phyloP scores from a whole-genome alignment of 2,329 filamentous ascomycete genomes.

The Emmonsiellopsis sp. region DNA sequence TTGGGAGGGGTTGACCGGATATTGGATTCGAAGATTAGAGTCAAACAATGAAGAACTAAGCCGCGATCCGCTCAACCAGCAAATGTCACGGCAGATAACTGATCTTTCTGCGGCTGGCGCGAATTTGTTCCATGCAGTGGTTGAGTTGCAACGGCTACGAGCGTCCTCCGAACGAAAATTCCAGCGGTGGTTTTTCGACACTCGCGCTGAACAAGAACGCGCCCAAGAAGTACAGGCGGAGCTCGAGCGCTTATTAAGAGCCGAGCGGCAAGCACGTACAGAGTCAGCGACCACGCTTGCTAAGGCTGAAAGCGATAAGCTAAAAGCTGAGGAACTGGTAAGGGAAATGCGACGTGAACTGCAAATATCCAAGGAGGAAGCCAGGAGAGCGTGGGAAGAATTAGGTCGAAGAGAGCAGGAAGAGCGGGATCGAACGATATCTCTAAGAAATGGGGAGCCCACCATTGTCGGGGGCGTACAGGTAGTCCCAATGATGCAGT shows the following conservation, averaged over 20 bases:
- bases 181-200: constrained; percentile 97
- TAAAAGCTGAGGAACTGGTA: constrained; percentile 66
- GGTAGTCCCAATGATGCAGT: constrained; percentile 84
- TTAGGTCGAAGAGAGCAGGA: constrained; percentile 87
- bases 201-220: constrained; percentile 76
- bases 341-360: constrained; percentile 87
- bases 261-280: constrained; percentile 61
- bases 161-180: constrained; percentile 97
- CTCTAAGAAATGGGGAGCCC: constrained; percentile 78
- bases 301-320: constrained; percentile 59
- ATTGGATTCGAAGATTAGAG: constrained; percentile 91
- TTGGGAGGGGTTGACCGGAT: constrained; percentile 94
- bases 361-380: constrained; percentile 91
- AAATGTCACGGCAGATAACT: constrained; percentile 87
- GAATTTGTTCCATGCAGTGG: constrained; percentile 94
- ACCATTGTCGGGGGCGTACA: constrained; percentile 89
- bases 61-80: constrained; percentile 71
- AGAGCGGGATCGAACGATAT: constrained; percentile 75
- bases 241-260: constrained; percentile 64
- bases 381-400: constrained; percentile 92
- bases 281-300: constrained; percentile 60
- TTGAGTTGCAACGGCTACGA: constrained; percentile 85
- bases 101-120: constrained; percentile 95
- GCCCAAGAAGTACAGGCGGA: constrained; percentile 73
- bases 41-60: constrained; percentile 81